Evolutionary conservation across 164 flowering plant species (phyloP), one percentile per base, ranked within the genome.

Genomic region (Vitis rotundifolia): DNA sequence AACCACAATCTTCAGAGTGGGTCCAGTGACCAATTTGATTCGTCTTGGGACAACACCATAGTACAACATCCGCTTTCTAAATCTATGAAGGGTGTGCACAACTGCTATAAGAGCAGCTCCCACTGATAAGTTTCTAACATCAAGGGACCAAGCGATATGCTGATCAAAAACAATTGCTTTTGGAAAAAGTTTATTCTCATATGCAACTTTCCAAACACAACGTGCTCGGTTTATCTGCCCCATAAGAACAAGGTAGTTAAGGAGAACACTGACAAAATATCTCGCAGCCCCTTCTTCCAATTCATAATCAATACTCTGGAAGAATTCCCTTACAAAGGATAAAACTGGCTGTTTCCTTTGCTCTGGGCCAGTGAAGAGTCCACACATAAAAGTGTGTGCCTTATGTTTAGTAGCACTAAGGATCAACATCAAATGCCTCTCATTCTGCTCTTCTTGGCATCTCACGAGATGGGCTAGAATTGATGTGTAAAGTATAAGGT

Each of bases 81-180:
- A 95, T 74, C 99, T 79, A 64, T 95, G 99, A 37, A 95, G 94
- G 10, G 99, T 95, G 79, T 95, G 99, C 53, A 89, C 92, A 48
- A 95, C 97, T 9, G 99, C 97, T 68, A 95, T 81, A 11, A 95
- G 88, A 68, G 99, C 98, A 53, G 99, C 99, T 49, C 99, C 99
- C 29, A 95, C 99, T 1, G 99, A 90, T 62, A 95, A 83, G 78
- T 86, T 93, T 68, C 99, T 81, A 15, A 95, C 99, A 78, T 95
- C 99, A 54, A 95, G 87, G 11, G 99, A 95, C 99, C 99, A 95
- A 16, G 99, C 98, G 64, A 95, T 93, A 68, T 95, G 99, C 77
- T 95, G 97, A 79, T 95, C 97, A 75, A 95, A 95, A 14, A 95
- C 99, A 67, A 95, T 91, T 31, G 98, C 99, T 75, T 95, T 93